Base-by-base conservation (phyloP, 192 early-diverging fungal genomes). In the Spinellus fusiger region DNA sequence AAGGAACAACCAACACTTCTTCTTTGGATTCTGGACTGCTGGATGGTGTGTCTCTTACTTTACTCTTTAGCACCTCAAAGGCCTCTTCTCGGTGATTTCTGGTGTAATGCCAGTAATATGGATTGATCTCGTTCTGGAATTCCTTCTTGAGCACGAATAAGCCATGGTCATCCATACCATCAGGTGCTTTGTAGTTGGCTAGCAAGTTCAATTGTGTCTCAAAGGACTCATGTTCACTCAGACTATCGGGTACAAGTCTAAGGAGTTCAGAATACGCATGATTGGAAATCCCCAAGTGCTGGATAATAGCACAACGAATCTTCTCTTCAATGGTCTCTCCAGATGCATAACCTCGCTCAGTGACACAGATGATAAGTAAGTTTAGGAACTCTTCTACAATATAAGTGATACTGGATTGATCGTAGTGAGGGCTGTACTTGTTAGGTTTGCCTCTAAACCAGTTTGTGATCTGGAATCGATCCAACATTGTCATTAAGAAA, bases 71-170 rank as follows among this genome's bases (percentile, higher is more conserved):
- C 44, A 85, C 79, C 32, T 87, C 88, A 61, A 93, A 93, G 0
- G 93, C 82, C 54, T 94, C 93, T 55, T 91, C 93, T 5, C 93
- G 85, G 68, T 95, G 89, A 62, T 95, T 94, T 15, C 90, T 82
- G 22, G 87, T 82, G 70, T 93, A 97, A 69, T 97, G 93, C 63
- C 88, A 89, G 71, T 93, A 99, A 77, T 91, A 96, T 8, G 92
- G 93, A 55, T 99, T 89, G 5, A 95, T 89, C 33, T 96, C 87
- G 50, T 83, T 82, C 70, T 86, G 87, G 59, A 77, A 90, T 67
- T 92, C 85, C 18, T 92, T 86, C 51, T 94, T 92, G 34, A 99
- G 84, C 64, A 90, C 89, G 68, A 98, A 99, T n/a, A 84, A 56
- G 1, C 97, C 97, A 73, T 85, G 80, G 59, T 98, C 94, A 47